phyloP scores from a whole-genome alignment of 441 rosid species.

The Iberis amara region DNA sequence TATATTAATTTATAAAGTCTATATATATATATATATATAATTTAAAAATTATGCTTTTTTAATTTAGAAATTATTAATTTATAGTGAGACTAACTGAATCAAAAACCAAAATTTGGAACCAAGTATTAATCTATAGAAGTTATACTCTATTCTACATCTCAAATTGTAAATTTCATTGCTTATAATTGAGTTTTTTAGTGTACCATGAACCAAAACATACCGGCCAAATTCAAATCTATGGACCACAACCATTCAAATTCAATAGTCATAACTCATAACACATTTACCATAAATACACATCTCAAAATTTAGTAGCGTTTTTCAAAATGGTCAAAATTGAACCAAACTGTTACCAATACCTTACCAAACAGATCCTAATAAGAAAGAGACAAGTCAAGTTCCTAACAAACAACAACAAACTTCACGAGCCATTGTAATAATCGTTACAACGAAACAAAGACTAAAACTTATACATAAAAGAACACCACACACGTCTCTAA shows the following conservation, averaged over 20 bases:
- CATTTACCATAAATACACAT: too few relatives aligned
- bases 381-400: constrained; percentile 6
- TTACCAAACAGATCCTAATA: constrained; percentile 3
- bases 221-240: background rate
- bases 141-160: background rate
- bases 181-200: too few relatives aligned
- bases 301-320: background rate
- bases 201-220: background rate
- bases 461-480: background rate
- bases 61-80: too few relatives aligned
- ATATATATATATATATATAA: too few relatives aligned
- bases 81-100: too few relatives aligned
- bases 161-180: too few relatives aligned
- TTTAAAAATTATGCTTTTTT: too few relatives aligned
- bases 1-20: too few relatives aligned
- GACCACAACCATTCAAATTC: background rate
- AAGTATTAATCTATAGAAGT: too few relatives aligned
- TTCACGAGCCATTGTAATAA: background rate
- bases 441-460: background rate
- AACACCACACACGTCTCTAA: background rate
- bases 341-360: background rate
- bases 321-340: background rate
- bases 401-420: constrained; percentile 22
- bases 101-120: too few relatives aligned
- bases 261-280: too few relatives aligned